These are phyloP conservation scores for Neolecta irregularis DNA, from an alignment of 1,139 yeast genomes.

Conservation along the genomic window DNA sequence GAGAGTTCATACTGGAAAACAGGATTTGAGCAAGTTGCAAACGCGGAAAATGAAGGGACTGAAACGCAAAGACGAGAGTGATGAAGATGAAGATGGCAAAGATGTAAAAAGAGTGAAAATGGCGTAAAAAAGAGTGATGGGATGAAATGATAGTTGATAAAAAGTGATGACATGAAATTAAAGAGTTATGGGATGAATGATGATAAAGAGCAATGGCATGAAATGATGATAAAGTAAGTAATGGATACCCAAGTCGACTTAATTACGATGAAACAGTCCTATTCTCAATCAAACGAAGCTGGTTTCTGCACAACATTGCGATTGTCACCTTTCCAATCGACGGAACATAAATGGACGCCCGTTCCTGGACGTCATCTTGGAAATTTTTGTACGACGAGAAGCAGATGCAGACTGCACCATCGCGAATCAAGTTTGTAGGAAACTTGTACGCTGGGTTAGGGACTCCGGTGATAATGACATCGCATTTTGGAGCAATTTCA, in stretches of 20 bases:
- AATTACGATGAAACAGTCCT: too few relatives aligned
- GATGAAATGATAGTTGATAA: too few relatives aligned
- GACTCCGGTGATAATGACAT: conserved; percentile 89
- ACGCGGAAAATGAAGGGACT: conserved; percentile 98
- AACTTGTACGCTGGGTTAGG: conserved; percentile 72
- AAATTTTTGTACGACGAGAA: conserved; percentile 84
- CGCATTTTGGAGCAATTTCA: conserved; percentile 58
- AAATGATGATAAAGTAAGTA: too few relatives aligned
- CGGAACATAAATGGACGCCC: conserved; percentile 86
- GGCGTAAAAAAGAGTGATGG: too few relatives aligned
- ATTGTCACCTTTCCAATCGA: conserved; percentile 93
- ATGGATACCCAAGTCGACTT: too few relatives aligned
- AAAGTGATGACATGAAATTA: too few relatives aligned
- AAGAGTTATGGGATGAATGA: too few relatives aligned
- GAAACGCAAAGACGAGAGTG: conserved; percentile 65
- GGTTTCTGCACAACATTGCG: conserved; percentile 77
- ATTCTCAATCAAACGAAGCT: conserved; percentile 71
- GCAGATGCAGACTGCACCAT: conserved; percentile 84
- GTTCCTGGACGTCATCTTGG: conserved; percentile 57
- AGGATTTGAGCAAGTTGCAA: conserved; percentile 76
- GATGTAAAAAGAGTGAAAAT: too few relatives aligned
- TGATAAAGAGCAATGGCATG: too few relatives aligned
- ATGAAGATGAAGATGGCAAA: conserved; percentile 33
- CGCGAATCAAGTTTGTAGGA: conserved; percentile 60
- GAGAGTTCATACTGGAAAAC: conserved; percentile 89